phyloP scores from a whole-genome alignment of 805 yeast species.

The Wickerhamomyces rabaulensis region DNA sequence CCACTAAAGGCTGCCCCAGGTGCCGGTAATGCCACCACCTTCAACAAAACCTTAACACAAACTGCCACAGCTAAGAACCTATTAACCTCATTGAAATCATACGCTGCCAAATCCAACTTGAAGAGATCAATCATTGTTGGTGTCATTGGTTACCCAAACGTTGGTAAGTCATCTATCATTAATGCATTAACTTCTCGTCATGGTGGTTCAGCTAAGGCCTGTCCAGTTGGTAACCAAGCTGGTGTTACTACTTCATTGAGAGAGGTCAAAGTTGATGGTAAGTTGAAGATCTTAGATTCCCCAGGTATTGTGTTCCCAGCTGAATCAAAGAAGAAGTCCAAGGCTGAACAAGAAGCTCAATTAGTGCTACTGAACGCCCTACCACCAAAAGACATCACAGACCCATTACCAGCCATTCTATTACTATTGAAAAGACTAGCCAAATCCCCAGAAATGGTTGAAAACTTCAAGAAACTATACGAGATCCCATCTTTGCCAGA shows the following conservation, averaged over 20 bases:
- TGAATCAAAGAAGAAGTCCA: slow-evolving; percentile 47
- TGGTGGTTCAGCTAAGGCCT: slow-evolving; percentile 65
- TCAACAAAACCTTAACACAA: slow-evolving; percentile 69
- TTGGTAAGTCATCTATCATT: slow-evolving; percentile 92
- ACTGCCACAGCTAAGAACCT: slow-evolving; percentile 68
- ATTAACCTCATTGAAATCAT: slow-evolving; percentile 77
- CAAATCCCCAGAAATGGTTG: slow-evolving; percentile 71
- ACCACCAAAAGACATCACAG: slow-evolving; percentile 79
- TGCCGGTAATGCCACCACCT: slow-evolving; percentile 61
- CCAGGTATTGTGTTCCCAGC: slow-evolving; percentile 97
- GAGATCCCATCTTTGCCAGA: slow-evolving; percentile 77
- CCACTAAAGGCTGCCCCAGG: slow-evolving; percentile 81
- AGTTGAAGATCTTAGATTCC: slow-evolving; percentile 83
- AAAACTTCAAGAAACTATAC: slow-evolving; percentile 67
- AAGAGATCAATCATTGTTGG: slow-evolving; percentile 91
- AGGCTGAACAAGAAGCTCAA: slow-evolving; percentile 77
- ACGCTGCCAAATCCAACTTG: slow-evolving; percentile 75
- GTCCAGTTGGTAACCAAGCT: slow-evolving; percentile 97
- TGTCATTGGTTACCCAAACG: slow-evolving; percentile 96
- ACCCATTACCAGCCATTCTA: slow-evolving; percentile 79
- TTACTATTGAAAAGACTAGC: slow-evolving; percentile 71
- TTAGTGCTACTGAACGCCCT: slow-evolving; percentile 82
- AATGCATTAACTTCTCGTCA: slow-evolving; percentile 83
- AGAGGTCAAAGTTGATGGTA: slow-evolving; percentile 88
- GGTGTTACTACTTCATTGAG: slow-evolving; percentile 93